These are phyloP conservation scores for Sporobolomyces pararoseus DNA, from an alignment of 768 basidiomycete species.

Conservation along the genomic window DNA sequence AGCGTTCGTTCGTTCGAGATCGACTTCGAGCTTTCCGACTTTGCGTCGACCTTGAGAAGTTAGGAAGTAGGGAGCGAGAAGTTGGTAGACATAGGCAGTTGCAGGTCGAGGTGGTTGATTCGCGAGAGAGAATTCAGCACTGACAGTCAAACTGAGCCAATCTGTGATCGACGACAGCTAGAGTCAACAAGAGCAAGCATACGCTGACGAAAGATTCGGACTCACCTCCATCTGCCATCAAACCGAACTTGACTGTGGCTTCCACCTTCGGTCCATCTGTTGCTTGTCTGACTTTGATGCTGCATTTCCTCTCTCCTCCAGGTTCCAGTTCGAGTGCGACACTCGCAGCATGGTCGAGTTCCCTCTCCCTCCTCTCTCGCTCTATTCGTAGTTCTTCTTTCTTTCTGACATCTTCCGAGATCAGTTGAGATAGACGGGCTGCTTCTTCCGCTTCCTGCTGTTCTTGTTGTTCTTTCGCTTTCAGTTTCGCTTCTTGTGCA, in stretches of 20 bases:
- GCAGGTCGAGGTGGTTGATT: slow-evolving; percentile 14
- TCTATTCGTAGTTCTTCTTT: slow-evolving; percentile 33
- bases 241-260: slow-evolving; percentile 25
- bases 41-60: slow-evolving; percentile 39
- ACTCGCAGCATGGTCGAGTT: slow-evolving; percentile 16
- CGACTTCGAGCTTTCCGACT: slow-evolving; percentile 35
- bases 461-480: slow-evolving; percentile 11
- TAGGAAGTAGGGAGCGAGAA: slow-evolving; percentile 39
- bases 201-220: background rate
- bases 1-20: slow-evolving; percentile 22
- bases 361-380: slow-evolving; percentile 29
- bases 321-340: slow-evolving; percentile 12
- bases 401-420: slow-evolving; percentile 38
- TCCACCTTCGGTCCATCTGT: background rate
- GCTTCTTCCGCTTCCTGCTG: slow-evolving; percentile 36
- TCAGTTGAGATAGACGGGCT: slow-evolving; percentile 32
- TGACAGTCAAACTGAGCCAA: slow-evolving; percentile 25
- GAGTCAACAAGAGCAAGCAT: no score
- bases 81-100: slow-evolving; percentile 28
- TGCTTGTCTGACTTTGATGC: background rate
- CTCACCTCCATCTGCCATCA: slow-evolving; percentile 15
- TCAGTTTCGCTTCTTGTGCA: background rate
- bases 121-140: slow-evolving; percentile 4
- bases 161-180: background rate
- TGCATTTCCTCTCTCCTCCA: slow-evolving; percentile 14